phyloP scores from a whole-genome alignment of 768 basidiomycete genomes.

The Trametes meyenii region DNA sequence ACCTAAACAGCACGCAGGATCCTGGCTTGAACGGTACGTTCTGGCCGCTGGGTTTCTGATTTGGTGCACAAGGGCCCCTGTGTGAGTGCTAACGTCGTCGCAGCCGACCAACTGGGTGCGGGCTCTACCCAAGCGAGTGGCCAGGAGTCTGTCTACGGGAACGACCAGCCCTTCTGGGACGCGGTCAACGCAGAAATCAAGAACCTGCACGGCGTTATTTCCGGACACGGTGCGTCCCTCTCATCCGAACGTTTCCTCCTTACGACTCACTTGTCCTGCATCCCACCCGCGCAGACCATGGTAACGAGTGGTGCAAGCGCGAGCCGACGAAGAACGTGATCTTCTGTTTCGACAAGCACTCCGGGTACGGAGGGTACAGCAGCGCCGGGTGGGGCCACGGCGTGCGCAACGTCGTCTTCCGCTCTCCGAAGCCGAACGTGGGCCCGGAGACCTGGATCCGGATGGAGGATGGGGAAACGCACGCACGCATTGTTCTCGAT shows the following conservation, averaged over 20 bases:
- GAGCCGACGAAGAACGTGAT: constrained; percentile 62
- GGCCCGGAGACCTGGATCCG: constrained; percentile 67
- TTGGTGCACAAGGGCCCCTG: background rate
- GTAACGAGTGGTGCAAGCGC: constrained; percentile 78
- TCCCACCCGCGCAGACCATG: constrained; percentile 55
- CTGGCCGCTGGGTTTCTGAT: too few species aligned
- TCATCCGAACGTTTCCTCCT: background rate
- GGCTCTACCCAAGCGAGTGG: constrained; percentile 66
- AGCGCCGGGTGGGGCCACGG: constrained; percentile 60
- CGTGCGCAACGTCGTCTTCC: constrained; percentile 64
- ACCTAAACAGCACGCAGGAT: constrained; percentile 42
- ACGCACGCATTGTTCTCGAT: constrained; percentile 56
- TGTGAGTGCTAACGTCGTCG: background rate
- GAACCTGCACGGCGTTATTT: constrained; percentile 68
- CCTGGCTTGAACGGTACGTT: constrained; percentile 47
- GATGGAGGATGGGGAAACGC: constrained; percentile 59
- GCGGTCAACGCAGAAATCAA: constrained; percentile 58
- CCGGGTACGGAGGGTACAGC: constrained; percentile 70
- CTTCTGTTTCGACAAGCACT: constrained; percentile 81
- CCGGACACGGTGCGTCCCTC: constrained; percentile 61
- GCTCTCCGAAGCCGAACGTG: constrained; percentile 45
- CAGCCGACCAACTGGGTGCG: constrained; percentile 53
- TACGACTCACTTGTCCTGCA: background rate
- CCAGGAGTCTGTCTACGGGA: constrained; percentile 40
- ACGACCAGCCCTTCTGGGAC: constrained; percentile 65